These are phyloP conservation scores for Colletotrichum chrysophilum DNA, from an alignment of 2,329 filamentous ascomycete genomes.

Conservation along the genomic window DNA sequence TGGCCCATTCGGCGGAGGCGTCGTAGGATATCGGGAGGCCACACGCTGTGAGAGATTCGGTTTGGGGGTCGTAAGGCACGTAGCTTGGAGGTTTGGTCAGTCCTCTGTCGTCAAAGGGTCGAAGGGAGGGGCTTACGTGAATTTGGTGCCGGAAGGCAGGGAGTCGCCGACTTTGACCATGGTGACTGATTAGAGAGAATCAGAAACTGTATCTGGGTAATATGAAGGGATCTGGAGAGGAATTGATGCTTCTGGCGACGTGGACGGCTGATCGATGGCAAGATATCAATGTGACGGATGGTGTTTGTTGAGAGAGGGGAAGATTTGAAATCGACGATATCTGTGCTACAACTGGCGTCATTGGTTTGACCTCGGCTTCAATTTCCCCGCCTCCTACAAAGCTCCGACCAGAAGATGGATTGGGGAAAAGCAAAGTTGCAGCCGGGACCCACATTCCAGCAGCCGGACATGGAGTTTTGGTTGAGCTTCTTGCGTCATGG, in stretches of 20 bases:
- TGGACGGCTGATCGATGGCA: background rate
- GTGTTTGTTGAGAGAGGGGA: too few relatives aligned
- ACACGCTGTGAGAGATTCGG: constrained; percentile 72
- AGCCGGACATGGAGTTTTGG: background rate
- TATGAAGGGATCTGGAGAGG: background rate
- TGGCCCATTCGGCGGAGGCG: constrained; percentile 64
- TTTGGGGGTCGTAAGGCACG: constrained; percentile 76
- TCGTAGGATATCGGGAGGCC: constrained; percentile 80
- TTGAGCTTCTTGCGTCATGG: background rate
- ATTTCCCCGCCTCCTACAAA: background rate
- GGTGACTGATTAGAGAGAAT: background rate
- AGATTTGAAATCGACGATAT: background rate
- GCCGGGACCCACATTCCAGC: background rate
- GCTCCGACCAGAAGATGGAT: background rate
- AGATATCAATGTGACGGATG: background rate
- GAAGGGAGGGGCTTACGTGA: constrained; percentile 52
- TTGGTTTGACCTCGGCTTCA: background rate
- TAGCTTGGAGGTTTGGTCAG: constrained; percentile 75
- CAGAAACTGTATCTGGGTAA: background rate
- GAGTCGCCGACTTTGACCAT: constrained; percentile 75
- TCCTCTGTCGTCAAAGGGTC: background rate
- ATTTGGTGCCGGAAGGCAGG: constrained; percentile 81
- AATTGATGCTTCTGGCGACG: background rate
- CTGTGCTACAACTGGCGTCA: background rate
- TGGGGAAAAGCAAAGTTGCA: background rate